phyloP scores from a whole-genome alignment of 2,329 filamentous ascomycete species.

The Alternaria incomplexa region DNA sequence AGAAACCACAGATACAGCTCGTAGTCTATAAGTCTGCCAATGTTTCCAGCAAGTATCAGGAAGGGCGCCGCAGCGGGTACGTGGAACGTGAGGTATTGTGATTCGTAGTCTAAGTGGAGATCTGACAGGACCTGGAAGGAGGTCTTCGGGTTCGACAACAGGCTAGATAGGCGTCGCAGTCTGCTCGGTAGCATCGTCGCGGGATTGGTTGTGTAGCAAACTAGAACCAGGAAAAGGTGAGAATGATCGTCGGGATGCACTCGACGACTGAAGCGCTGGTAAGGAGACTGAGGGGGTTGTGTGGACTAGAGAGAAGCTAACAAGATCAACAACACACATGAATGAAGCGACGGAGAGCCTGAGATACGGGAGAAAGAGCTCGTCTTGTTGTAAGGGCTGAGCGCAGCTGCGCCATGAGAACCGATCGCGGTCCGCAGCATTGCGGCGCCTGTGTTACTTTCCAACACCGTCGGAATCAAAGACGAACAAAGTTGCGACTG shows the following conservation, averaged over 20 bases:
- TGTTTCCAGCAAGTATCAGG: slow-evolving; percentile 40
- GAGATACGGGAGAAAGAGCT: neutral
- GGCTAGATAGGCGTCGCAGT: slow-evolving; percentile 32
- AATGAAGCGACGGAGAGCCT: neutral
- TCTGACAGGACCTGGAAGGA: slow-evolving; percentile 43
- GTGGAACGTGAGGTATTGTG: slow-evolving; percentile 41
- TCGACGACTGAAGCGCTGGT: neutral
- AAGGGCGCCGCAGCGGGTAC: slow-evolving; percentile 35
- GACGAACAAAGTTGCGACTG: neutral
- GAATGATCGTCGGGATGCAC: neutral
- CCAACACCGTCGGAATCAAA: neutral
- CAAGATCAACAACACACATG: neutral
- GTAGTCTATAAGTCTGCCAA: slow-evolving; percentile 41
- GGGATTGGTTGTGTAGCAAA: neutral
- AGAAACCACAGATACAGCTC: slow-evolving; percentile 40
- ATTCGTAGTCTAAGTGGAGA: slow-evolving; percentile 37
- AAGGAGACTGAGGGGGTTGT: neutral
- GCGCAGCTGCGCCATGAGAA: slow-evolving; percentile 1
- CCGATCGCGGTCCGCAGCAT: slow-evolving; percentile 13
- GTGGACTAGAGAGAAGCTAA: neutral
- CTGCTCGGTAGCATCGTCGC: slow-evolving; percentile 9
- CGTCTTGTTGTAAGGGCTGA: slow-evolving; percentile 11
- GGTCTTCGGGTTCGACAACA: slow-evolving; percentile 32
- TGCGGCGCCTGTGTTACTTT: neutral
- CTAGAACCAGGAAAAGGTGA: too few species aligned